Evolutionary conservation across 1,284 basidiomycete genomes (phyloP), one percentile per base, ranked within the genome.

Genomic region (Heliocybe sulcata): DNA sequence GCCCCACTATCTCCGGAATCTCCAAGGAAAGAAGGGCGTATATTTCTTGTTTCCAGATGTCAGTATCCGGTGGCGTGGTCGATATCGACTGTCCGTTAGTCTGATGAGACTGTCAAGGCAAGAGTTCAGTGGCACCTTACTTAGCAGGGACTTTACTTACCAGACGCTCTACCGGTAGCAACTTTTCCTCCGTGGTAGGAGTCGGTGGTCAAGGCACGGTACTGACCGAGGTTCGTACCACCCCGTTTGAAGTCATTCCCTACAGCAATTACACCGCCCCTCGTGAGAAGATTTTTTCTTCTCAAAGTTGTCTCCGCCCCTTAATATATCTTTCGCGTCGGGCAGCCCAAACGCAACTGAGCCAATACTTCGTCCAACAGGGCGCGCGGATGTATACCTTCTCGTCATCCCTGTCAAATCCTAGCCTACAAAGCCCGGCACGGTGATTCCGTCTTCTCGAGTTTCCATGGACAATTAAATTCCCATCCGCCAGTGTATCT

Each of bases 31-130:
- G 35, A 75, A 79, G 60, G 90, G 90, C 8, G 74, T 90, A 33
- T 94, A 90, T 69, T 94, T 96, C 65, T 73, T 94, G 52, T 96
- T 95, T 65, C 87, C 93, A 8, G 94, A 96, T 67, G 88, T 92
- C 60, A 91, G 90, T 65, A 82, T 96, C 55, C 80, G 90, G 12
- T 81, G 79, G 72, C 75, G 80, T 27, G 93, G 93, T 14, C 79
- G 77, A 14, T 96, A 87, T 70, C 80, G 84, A 60, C 75, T 96
- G 48, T 81, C 83, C 52, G 80, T 94, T 54, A 83, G 80, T 16
- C 75, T 95, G 48, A 76, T 92, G 68, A 78, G 82, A 64, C 78
- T 94, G 60, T 85, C 87, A 60, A 83, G 83, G 93, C 87, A 70
- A 77, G 87, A 79, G 12, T 19, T 25, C 12, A 45, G 20, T 14